These are phyloP conservation scores for Raddia distichophylla DNA, from an alignment of 176 grass and related monocot genomes.

Conservation along the genomic window DNA sequence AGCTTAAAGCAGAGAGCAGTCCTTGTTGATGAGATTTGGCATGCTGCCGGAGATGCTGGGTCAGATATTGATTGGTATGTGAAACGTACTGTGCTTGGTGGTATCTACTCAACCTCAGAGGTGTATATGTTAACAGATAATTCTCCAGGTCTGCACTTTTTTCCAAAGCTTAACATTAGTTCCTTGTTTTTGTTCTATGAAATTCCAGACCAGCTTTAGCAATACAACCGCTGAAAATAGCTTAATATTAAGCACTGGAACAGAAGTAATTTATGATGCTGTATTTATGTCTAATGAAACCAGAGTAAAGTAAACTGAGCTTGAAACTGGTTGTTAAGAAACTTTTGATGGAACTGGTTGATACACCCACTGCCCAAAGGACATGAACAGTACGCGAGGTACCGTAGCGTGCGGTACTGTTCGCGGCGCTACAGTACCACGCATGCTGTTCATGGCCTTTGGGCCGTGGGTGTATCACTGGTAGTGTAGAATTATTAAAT, in stretches of 20 bases:
- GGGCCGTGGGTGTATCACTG: no score
- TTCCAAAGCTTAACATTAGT: not conserved
- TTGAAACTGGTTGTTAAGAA: not conserved
- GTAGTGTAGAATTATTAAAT: not conserved
- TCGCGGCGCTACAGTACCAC: no score
- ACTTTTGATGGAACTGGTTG: not conserved
- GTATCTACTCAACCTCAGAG: slow-evolving; percentile 97
- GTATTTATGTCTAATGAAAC: slow-evolving; percentile 13
- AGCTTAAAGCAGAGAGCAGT: slow-evolving; percentile 93
- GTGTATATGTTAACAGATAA: slow-evolving; percentile 97
- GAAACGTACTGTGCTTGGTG: slow-evolving; percentile 86
- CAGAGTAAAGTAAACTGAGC: slow-evolving; percentile 1
- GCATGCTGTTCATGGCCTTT: no score
- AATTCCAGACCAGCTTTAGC: not conserved
- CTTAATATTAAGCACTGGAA: not conserved
- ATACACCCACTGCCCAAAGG: no score
- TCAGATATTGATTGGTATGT: slow-evolving; percentile 98
- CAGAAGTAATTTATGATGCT: not conserved
- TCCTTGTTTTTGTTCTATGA: not conserved
- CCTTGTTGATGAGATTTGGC: slow-evolving; percentile 96
- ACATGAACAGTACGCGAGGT: no score
- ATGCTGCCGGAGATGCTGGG: slow-evolving; percentile 78
- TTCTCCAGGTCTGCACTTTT: slow-evolving; percentile 70
- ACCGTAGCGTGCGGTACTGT: no score
- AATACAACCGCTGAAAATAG: not conserved